Conservation (phyloP, 176 grass and related monocot species). For the Oryza meyeriana region DNA sequence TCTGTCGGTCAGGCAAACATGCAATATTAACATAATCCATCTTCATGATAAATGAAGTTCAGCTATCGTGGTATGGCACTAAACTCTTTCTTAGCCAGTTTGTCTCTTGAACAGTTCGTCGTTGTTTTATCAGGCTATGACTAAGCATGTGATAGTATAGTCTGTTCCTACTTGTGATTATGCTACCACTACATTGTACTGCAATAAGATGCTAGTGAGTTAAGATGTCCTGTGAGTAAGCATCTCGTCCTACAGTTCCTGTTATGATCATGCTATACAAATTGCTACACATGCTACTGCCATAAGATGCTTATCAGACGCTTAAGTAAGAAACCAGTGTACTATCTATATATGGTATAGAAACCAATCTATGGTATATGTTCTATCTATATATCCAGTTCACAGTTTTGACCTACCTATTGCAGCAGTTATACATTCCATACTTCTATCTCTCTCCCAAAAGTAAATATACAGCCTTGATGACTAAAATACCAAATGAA, state of each 20-base stretch:
- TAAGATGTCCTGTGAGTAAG: background rate
- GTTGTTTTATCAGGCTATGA: background rate
- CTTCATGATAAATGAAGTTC: too few relatives aligned
- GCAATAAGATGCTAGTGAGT: background rate
- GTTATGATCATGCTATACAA: background rate
- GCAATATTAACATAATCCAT: background rate
- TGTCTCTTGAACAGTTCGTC: background rate
- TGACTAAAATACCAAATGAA: background rate
- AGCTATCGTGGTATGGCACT: background rate
- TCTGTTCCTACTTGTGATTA: background rate
- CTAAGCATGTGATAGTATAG: background rate
- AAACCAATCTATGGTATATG: background rate
- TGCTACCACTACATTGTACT: background rate
- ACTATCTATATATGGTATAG: background rate
- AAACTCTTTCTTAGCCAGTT: background rate
- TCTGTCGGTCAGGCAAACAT: background rate
- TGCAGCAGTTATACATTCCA: background rate
- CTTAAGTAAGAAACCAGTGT: background rate
- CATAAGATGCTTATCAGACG: background rate
- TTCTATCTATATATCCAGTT: background rate
- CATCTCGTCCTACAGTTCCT: background rate
- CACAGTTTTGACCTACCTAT: background rate
- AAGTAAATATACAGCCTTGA: background rate
- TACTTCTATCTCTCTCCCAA: background rate
- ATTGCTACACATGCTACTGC: background rate